Conservation (phyloP, 2,329 filamentous ascomycete species). For the Mariannaea sp. region DNA sequence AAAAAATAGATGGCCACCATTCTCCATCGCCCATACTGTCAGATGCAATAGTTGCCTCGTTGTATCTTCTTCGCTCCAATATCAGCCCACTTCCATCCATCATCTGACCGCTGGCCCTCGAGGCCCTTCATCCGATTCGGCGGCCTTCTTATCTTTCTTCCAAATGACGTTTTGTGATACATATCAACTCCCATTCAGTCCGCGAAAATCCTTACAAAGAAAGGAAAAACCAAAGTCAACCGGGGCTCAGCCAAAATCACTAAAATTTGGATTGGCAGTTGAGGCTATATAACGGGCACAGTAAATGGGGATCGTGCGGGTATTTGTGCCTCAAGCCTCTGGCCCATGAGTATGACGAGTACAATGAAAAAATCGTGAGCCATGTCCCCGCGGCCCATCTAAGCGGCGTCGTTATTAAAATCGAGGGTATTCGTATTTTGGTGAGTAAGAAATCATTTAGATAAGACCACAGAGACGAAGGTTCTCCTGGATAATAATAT, state of each 20-base stretch:
- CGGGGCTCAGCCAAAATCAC: slow-evolving; percentile 36
- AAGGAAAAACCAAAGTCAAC: slow-evolving; percentile 38
- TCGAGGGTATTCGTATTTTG: slow-evolving; percentile 50
- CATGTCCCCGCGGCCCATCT: slow-evolving; percentile 46
- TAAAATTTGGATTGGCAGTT: slow-evolving; percentile 28
- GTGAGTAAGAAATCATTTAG: slow-evolving; percentile 59
- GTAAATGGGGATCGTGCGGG: slow-evolving; percentile 26
- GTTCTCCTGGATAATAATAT: slow-evolving; percentile 99
- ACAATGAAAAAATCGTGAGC: slow-evolving; percentile 47
- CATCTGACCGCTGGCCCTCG: slow-evolving; percentile 26
- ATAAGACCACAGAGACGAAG: slow-evolving; percentile 95
- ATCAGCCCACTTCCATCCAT: slow-evolving; percentile 23
- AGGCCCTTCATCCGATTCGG: slow-evolving; percentile 28
- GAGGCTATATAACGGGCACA: slow-evolving; percentile 27
- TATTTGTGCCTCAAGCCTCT: slow-evolving; percentile 26
- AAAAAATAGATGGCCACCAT: slow-evolving; percentile 52
- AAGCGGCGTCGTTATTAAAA: slow-evolving; percentile 47
- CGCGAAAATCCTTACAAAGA: slow-evolving; percentile 39
- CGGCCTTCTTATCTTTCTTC: slow-evolving; percentile 33
- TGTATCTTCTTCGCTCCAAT: slow-evolving; percentile 26
- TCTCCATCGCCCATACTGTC: slow-evolving; percentile 41
- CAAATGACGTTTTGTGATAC: slow-evolving; percentile 41
- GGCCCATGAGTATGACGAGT: slow-evolving; percentile 39
- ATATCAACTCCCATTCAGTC: slow-evolving; percentile 39
- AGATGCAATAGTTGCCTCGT: slow-evolving; percentile 40